Percentiles rank a stretch among this genome's conserved stretches.
phyloP scores from a whole-genome alignment of 352 stramenopile species.

The Globisporangium echinulatum region DNA sequence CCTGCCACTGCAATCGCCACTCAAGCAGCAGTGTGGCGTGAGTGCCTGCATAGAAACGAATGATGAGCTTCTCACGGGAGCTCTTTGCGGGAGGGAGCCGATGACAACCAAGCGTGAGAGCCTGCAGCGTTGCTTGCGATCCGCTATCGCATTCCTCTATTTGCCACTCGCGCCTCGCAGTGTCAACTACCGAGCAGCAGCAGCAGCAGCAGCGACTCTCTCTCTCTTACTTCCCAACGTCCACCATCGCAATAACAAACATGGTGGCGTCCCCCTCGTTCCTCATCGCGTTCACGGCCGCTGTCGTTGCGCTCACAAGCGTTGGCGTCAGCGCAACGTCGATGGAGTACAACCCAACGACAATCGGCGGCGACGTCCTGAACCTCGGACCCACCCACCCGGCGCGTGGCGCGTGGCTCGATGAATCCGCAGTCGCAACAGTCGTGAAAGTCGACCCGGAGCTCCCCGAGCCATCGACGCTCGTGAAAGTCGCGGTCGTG shows the following conservation, averaged over 20 bases:
- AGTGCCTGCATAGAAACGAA: too few species aligned
- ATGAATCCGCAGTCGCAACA: neutral
- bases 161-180: neutral
- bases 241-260: neutral
- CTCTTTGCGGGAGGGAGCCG: too few species aligned
- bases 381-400: conserved; percentile 5
- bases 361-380: conserved; percentile 3
- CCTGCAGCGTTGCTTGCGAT: too few species aligned
- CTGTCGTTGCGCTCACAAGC: neutral
- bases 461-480: neutral
- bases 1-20: too few species aligned
- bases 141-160: conserved; percentile 1
- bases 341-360: conserved; percentile 4
- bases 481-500: neutral
- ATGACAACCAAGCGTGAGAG: too few species aligned
- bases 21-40: too few species aligned
- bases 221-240: neutral
- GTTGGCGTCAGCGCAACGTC: conserved; percentile 8
- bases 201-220: too few species aligned
- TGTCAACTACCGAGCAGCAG: conserved; percentile 1
- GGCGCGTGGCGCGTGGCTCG: neutral
- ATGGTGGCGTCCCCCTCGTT: conserved; percentile 9
- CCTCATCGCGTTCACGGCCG: conserved; percentile 6
- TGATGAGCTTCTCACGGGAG: too few species aligned
- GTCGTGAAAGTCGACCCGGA: conserved; percentile 11